Evolutionary conservation across 1,139 yeast species (phyloP).

Genomic region (Maudiozyma humilis): DNA sequence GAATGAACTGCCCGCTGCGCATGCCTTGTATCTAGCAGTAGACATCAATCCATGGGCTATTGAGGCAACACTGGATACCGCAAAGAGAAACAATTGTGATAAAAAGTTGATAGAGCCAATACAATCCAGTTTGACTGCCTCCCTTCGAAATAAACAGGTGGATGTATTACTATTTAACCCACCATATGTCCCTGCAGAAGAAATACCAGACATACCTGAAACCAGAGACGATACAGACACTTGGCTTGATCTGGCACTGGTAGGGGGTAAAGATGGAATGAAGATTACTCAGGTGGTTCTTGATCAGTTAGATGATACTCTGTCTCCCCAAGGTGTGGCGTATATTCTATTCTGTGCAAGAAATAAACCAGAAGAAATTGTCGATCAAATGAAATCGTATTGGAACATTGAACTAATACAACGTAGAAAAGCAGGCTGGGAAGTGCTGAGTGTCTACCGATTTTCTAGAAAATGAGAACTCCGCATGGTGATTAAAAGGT

Average conservation of each 20-base stretch:
- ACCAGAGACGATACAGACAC: conserved; percentile 37
- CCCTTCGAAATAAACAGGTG: conserved; percentile 40
- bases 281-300: conserved; percentile 61
- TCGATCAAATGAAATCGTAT: conserved; percentile 41
- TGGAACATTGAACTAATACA: conserved; percentile 51
- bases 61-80: conserved; percentile 44
- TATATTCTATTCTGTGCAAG: conserved; percentile 82
- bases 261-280: conserved; percentile 92
- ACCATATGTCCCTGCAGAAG: conserved; percentile 88
- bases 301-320: conserved; percentile 39
- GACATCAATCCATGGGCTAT: conserved; percentile 81
- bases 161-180: conserved; percentile 85
- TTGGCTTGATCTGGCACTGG: conserved; percentile 83
- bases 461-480: conserved; percentile 34
- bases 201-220: conserved; percentile 44
- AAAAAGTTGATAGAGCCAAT: conserved; percentile 42
- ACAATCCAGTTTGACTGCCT: conserved; percentile 50
- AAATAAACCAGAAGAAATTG: conserved; percentile 63
- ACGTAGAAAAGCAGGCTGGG: conserved; percentile 89
- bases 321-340: conserved; percentile 60
- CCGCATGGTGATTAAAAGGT: background rate
- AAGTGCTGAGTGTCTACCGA: conserved; percentile 67
- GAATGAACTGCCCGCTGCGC: conserved; percentile 21
- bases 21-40: conserved; percentile 52
- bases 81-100: conserved; percentile 38